Percentiles rank a stretch among this genome's conserved stretches.
phyloP scores from a whole-genome alignment of 352 stramenopile species.

The Phytophthora syringae region DNA sequence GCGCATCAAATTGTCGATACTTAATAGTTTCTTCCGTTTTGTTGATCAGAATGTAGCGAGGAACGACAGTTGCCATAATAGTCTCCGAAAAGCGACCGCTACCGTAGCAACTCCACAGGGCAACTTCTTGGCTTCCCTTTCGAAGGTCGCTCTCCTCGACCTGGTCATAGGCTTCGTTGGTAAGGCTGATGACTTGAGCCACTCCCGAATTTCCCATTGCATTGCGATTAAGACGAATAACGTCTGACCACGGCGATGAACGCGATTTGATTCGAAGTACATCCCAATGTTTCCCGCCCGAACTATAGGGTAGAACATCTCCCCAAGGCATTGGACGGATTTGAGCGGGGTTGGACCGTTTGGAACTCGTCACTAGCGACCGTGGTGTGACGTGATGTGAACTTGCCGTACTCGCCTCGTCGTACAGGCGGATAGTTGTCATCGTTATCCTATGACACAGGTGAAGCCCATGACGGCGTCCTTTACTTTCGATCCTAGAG shows the following conservation, averaged over 20 bases:
- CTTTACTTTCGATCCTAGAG: conserved; percentile 59
- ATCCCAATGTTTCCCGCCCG: conserved; percentile 83
- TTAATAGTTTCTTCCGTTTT: conserved; percentile 85
- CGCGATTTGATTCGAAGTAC: conserved; percentile 81
- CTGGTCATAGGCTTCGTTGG: conserved; percentile 66
- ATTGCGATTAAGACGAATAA: conserved; percentile 87
- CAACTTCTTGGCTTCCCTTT: conserved; percentile 79
- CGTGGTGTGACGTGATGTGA: conserved; percentile 82
- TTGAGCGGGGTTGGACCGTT: conserved; percentile 81
- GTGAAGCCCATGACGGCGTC: conserved; percentile 76
- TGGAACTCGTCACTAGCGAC: conserved; percentile 75
- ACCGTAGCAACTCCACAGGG: conserved; percentile 87
- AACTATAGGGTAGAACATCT: conserved; percentile 78
- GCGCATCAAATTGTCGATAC: conserved; percentile 81
- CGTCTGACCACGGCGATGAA: conserved; percentile 82
- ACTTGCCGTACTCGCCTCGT: conserved; percentile 87
- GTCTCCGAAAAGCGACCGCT: conserved; percentile 85
- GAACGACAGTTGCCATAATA: conserved; percentile 87
- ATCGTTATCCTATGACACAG: conserved; percentile 88
- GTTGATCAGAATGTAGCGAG: conserved; percentile 90
- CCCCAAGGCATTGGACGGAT: conserved; percentile 80
- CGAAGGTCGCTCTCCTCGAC: conserved; percentile 68
- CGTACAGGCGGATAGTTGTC: conserved; percentile 89
- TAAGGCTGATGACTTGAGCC: conserved; percentile 85
- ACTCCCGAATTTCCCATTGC: conserved; percentile 90